Percentiles rank a stretch among this genome's conserved stretches.
Evolutionary conservation across 306 rosid species (phyloP).

Genomic region (Fragaria vesca): DNA sequence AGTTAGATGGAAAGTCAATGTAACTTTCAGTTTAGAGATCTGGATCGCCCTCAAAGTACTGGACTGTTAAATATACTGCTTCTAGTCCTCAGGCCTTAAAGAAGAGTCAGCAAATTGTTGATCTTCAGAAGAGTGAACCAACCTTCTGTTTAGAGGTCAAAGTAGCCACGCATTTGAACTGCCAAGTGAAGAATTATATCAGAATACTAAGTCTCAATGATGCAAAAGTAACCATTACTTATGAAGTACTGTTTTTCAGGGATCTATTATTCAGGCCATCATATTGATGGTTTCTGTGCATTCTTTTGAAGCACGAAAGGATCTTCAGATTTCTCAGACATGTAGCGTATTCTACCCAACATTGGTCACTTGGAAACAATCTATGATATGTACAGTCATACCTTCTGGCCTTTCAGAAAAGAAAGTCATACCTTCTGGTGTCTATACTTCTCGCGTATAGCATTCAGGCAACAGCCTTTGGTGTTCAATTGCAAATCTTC

Average conservation of each 20-base stretch:
- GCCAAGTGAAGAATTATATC: constrained; percentile 28
- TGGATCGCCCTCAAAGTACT: constrained; percentile 21
- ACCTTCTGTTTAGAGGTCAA: constrained; percentile 47
- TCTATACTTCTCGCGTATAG: constrained; percentile 72
- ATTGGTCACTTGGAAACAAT: not conserved
- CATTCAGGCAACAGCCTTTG: constrained; percentile 52
- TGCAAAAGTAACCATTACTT: not conserved
- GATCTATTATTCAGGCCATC: not conserved
- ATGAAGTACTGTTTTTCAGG: not conserved
- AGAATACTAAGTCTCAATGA: not conserved
- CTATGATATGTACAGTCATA: constrained; percentile 10
- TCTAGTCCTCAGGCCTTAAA: constrained; percentile 16
- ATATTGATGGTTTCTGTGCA: not conserved
- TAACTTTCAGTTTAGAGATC: constrained; percentile 20
- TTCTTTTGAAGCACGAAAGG: not conserved
- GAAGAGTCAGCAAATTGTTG: constrained; percentile 31
- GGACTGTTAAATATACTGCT: constrained; percentile 16
- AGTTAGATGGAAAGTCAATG: constrained; percentile 25
- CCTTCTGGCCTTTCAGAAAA: constrained; percentile 42
- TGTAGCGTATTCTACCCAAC: not conserved
- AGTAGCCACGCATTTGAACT: constrained; percentile 73
- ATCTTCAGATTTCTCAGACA: not conserved
- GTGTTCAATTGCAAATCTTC: constrained; percentile 65
- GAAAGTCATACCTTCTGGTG: constrained; percentile 55
- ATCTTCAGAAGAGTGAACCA: constrained; percentile 50